phyloP scores from a whole-genome alignment of 2,329 filamentous ascomycete genomes.

The Sarocladium kiliense region DNA sequence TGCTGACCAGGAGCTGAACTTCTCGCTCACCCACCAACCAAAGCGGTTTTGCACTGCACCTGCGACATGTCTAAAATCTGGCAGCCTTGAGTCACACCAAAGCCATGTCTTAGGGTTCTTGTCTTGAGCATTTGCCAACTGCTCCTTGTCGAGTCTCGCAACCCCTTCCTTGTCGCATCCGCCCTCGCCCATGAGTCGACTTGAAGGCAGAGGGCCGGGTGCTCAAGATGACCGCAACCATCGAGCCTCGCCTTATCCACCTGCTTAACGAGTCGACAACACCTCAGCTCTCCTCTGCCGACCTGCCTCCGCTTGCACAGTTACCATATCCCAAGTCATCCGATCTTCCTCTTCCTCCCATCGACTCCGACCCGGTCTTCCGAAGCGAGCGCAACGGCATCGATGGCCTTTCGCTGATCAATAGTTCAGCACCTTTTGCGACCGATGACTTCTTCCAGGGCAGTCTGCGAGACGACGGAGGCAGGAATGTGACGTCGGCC shows the following conservation, averaged over 20 bases:
- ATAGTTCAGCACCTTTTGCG: conserved; percentile 9
- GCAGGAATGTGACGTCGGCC: not conserved
- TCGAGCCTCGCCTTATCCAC: conserved; percentile 63
- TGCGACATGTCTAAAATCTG: not conserved
- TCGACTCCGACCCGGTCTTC: conserved; percentile 42
- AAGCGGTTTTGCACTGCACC: not conserved
- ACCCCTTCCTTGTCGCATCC: not conserved
- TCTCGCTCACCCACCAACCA: not conserved
- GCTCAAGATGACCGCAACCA: conserved; percentile 47
- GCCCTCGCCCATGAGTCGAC: conserved; percentile 14
- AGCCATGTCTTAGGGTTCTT: not conserved
- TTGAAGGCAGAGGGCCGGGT: not conserved
- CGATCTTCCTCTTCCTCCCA: conserved; percentile 43
- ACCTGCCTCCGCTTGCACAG: conserved; percentile 51
- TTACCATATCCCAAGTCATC: conserved; percentile 36
- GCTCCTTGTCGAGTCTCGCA: conserved; percentile 3
- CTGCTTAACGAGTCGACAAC: conserved; percentile 53
- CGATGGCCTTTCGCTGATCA: conserved; percentile 11
- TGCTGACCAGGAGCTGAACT: conserved; percentile 14
- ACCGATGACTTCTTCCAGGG: conserved; percentile 5
- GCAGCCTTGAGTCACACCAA: not conserved
- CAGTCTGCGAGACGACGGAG: not conserved
- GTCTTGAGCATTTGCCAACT: not conserved
- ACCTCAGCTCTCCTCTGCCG: conserved; percentile 42
- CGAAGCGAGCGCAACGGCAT: conserved; percentile 31